A percentile compares a stretch with the other conserved stretches of the same genome.
These are phyloP conservation scores for Lagerstroemia speciosa DNA, from an alignment of 345 rosid species.

Conservation along the genomic window DNA sequence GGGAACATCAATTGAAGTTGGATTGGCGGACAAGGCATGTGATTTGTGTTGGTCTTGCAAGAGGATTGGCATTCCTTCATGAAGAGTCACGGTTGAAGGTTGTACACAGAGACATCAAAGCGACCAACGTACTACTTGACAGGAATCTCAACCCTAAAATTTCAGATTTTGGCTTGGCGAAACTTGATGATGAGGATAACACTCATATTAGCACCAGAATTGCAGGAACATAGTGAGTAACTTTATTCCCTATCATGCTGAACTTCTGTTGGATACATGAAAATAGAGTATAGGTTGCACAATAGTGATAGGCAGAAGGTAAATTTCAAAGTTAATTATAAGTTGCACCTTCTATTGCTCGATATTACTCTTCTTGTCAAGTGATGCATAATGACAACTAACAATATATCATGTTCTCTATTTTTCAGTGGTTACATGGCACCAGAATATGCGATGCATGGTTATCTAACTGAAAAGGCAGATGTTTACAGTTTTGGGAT, in stretches of 20 bases:
- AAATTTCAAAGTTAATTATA: no score
- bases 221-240: slow-evolving; percentile 58
- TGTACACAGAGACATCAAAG: slow-evolving; percentile 12
- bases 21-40: slow-evolving; percentile 9
- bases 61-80: slow-evolving; percentile 13
- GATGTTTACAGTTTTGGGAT: slow-evolving; percentile 12
- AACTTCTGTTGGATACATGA: no score
- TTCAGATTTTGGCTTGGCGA: slow-evolving; percentile 11
- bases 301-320: no score
- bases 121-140: slow-evolving; percentile 4
- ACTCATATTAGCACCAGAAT: slow-evolving; percentile 13
- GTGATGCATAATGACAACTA: background rate
- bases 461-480: slow-evolving; percentile 12
- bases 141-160: slow-evolving; percentile 8
- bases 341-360: no score
- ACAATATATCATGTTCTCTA: background rate
- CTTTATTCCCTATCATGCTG: background rate
- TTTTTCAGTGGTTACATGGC: slow-evolving; percentile 15
- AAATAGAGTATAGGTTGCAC: no score
- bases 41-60: slow-evolving; percentile 7
- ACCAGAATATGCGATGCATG: slow-evolving; percentile 11
- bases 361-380: background rate
- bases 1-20: slow-evolving; percentile 11
- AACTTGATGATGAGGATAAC: slow-evolving; percentile 11
- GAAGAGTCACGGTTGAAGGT: slow-evolving; percentile 12